Conservation (phyloP, 2,329 filamentous ascomycete genomes). For the Microascus cirrosus region DNA sequence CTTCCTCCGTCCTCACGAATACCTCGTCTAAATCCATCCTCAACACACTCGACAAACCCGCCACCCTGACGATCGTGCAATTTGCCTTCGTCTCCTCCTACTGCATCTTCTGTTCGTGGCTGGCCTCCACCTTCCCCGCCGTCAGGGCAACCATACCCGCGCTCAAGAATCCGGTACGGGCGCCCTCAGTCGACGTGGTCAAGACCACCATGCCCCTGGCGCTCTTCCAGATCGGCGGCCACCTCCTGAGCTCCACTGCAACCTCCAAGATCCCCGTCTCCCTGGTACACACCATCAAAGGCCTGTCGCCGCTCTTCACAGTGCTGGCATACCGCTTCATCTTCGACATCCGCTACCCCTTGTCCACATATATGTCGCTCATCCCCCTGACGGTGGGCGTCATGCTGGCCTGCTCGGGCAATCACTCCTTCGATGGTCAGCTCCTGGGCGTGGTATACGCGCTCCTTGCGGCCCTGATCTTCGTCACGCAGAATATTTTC, state of each 20-base stretch:
- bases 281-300: constrained; percentile 96
- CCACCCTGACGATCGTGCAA: constrained; percentile 85
- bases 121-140: constrained; percentile 61
- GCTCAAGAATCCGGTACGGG: constrained; percentile 72
- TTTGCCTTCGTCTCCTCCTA: constrained; percentile 87
- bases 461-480: constrained; percentile 81
- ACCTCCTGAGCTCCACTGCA: constrained; percentile 86
- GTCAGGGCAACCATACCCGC: constrained; percentile 65
- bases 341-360: constrained; percentile 80
- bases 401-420: constrained; percentile 88
- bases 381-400: constrained; percentile 91
- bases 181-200: constrained; percentile 72
- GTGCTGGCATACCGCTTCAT: constrained; percentile 85
- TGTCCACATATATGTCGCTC: constrained; percentile 76
- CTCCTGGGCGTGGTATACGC: constrained; percentile 84
- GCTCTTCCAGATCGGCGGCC: constrained; percentile 84
- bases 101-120: constrained; percentile 69
- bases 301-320: constrained; percentile 88
- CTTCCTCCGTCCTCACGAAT: constrained; percentile 90
- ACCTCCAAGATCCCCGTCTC: constrained; percentile 94
- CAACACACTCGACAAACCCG: constrained; percentile 79
- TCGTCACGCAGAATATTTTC: constrained; percentile 97
- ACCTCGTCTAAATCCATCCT: constrained; percentile 96
- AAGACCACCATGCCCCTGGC: constrained; percentile 83
- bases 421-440: constrained; percentile 66